Conservation (phyloP, 2,329 filamentous ascomycete genomes). For the Aspergillus caelatus region DNA sequence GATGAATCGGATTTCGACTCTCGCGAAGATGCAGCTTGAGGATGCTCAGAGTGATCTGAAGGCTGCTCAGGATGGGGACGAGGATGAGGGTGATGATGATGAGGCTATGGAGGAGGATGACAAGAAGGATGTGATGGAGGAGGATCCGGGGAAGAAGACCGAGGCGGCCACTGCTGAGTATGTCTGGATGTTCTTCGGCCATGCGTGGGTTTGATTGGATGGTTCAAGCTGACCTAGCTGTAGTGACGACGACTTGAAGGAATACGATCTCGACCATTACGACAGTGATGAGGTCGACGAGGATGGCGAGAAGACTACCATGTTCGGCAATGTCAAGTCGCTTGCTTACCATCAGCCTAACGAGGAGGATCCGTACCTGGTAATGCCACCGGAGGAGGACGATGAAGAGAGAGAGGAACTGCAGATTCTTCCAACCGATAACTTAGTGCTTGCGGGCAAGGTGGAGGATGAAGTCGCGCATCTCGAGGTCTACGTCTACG, state of each 20-base stretch:
- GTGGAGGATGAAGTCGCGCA: slow-evolving; percentile 97
- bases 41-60: slow-evolving; percentile 87
- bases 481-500: slow-evolving; percentile 95
- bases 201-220: background rate
- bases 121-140: slow-evolving; percentile 28
- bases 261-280: slow-evolving; percentile 96
- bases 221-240: slow-evolving; percentile 13
- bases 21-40: slow-evolving; percentile 80
- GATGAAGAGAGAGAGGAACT: slow-evolving; percentile 92
- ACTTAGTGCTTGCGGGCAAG: slow-evolving; percentile 87
- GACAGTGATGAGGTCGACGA: slow-evolving; percentile 78
- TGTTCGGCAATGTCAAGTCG: slow-evolving; percentile 94
- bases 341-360: slow-evolving; percentile 93
- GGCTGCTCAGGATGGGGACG: slow-evolving; percentile 62
- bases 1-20: slow-evolving; percentile 72
- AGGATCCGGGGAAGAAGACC: slow-evolving; percentile 26
- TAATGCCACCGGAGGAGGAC: slow-evolving; percentile 76
- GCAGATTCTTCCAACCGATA: slow-evolving; percentile 90
- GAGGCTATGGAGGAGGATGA: slow-evolving; percentile 30
- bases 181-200: background rate
- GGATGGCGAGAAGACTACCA: slow-evolving; percentile 72
- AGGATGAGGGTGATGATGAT: slow-evolving; percentile 45
- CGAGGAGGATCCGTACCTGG: slow-evolving; percentile 95
- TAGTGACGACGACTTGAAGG: slow-evolving; percentile 79
- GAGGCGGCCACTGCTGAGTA: slow-evolving; percentile 13